Base-by-base conservation (phyloP, 495 filamentous ascomycete genomes). In the Platismatia glauca region DNA sequence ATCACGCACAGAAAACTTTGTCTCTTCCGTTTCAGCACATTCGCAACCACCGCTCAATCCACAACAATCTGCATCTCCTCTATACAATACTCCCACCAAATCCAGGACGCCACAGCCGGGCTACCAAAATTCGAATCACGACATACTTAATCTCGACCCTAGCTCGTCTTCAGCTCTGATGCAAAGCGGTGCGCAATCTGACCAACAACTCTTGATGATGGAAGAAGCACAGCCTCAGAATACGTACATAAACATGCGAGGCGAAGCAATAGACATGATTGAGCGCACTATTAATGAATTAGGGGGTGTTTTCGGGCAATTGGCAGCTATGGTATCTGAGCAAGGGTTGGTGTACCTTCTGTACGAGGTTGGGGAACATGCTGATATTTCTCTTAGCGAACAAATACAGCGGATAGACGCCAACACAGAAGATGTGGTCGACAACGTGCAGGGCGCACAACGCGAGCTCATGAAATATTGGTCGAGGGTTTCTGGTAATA, bases 291-390 rank as follows among this genome's bases (percentile, higher is more conserved):
- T 98, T 67, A 86, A 80, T 64, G 94, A 98, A 73, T 79, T 98
- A 3, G 94, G 94, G 13, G 89, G 92, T 3, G 96, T 98, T 37
- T 98, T 98, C 69, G 91, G 93, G 2, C 94, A 98, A 73, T 75
- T 98, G n/a, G 91, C 94, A 38, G 83, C 88, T 70, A 97, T 98
- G 95, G 94, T 98, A 48, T 89, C 86, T 66, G 95, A 97, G 73
- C 94, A 98, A 73, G 89, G 89, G 59, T 94, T 96, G 72, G 95
- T 93, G 86, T 92, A 95, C 55, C 87, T 84, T 59, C 59, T 72
- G 11, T 74, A 75, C 15, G 15, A 11, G 27, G 2, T 18, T 8
- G 27, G 13, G 7, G 15, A 27, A 33, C 1, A 13, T 27, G 13
- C 43, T 65, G 50, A 62, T 44, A 22, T 35, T 27, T 5, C n/a